These are phyloP conservation scores for Paramecium tetraurelia DNA, from an alignment of 73 alveolate genomes.

Conservation along the genomic window DNA sequence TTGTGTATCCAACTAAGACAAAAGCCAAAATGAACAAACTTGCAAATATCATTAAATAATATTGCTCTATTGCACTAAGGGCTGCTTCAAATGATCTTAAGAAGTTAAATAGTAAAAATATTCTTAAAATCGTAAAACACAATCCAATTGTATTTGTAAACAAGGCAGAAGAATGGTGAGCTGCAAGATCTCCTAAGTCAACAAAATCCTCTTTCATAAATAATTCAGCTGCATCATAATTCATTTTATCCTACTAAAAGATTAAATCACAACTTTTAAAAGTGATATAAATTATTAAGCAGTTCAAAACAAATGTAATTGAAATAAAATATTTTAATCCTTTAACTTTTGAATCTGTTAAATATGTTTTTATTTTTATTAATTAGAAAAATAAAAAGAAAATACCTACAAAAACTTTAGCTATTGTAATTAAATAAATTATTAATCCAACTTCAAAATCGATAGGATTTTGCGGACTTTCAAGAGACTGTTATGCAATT, in stretches of 20 bases:
- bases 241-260: neutral
- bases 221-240: neutral
- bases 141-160: neutral
- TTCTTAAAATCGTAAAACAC: neutral
- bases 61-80: neutral
- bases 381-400: neutral
- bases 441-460: neutral
- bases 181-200: conserved; percentile 8
- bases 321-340: conserved; percentile 22
- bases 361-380: neutral
- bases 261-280: neutral
- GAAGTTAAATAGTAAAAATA: conserved; percentile 10
- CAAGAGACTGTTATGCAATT: neutral
- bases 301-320: neutral
- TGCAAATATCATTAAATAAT: neutral
- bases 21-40: neutral
- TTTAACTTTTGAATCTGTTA: neutral
- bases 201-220: neutral
- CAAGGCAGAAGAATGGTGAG: neutral
- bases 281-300: neutral
- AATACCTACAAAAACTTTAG: neutral
- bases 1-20: neutral
- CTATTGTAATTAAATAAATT: neutral
- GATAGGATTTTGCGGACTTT: neutral
- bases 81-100: conserved; percentile 20